Percentiles rank a stretch among this genome's conserved stretches.
Evolutionary conservation across 352 stramenopile species (phyloP).

Genomic region (Globisporangium paddicum): DNA sequence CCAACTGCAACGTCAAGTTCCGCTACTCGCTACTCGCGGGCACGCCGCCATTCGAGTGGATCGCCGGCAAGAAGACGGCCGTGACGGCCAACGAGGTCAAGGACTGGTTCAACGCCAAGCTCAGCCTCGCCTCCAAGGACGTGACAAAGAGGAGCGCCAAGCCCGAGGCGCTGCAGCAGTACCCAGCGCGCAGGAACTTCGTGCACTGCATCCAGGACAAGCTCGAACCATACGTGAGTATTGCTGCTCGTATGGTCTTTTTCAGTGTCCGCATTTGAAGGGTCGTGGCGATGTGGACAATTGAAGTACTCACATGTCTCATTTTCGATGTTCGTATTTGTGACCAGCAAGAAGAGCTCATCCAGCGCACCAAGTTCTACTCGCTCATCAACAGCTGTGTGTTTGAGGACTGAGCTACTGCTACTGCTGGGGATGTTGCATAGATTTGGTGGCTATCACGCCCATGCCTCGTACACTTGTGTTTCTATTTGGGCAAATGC

Average conservation of each 20-base stretch:
- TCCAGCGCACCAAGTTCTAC: conserved; percentile 5
- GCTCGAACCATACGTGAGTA: conserved; percentile 19
- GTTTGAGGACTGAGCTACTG: background rate
- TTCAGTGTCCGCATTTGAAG: background rate
- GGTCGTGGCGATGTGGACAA: background rate
- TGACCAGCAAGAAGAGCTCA: background rate
- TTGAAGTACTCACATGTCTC: background rate
- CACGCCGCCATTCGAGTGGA: conserved; percentile 33
- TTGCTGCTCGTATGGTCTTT: no score
- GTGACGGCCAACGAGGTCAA: conserved; percentile 15
- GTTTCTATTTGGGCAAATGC: background rate
- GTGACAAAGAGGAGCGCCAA: background rate
- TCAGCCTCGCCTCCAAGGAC: conserved; percentile 20
- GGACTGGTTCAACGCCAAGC: conserved; percentile 26
- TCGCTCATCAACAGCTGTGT: background rate
- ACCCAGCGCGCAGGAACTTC: conserved; percentile 15
- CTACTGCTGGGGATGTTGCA: background rate
- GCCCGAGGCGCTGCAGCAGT: background rate
- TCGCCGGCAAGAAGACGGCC: conserved; percentile 18
- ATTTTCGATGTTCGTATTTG: background rate
- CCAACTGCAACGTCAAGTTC: conserved; percentile 44
- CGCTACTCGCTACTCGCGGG: conserved; percentile 41
- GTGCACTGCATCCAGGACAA: conserved; percentile 19
- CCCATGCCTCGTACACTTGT: background rate
- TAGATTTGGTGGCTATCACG: background rate